Conservation (phyloP, 805 yeast genomes). For the Wickerhamia fluorescens region DNA sequence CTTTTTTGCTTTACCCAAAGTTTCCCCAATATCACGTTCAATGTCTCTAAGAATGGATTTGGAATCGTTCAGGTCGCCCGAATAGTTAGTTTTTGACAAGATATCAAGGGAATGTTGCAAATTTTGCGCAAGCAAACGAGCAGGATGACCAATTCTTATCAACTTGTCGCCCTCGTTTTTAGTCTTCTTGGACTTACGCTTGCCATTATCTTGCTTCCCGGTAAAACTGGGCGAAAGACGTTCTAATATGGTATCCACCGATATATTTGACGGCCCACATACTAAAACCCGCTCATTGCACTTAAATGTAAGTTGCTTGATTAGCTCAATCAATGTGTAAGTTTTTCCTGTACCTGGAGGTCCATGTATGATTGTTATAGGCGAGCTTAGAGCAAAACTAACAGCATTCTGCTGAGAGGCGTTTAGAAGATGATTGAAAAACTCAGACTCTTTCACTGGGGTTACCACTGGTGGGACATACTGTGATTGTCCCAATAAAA, state of each 20-base stretch:
- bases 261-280: constrained; percentile 90
- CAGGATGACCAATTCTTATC: constrained; percentile 92
- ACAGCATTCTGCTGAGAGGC: constrained; percentile 71
- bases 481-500: constrained; percentile 39
- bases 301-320: constrained; percentile 56
- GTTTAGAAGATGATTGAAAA: constrained; percentile 45
- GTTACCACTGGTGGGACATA: constrained; percentile 11
- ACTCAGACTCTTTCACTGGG: constrained; percentile 13
- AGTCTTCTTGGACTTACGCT: constrained; percentile 28
- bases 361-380: constrained; percentile 61
- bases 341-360: constrained; percentile 86
- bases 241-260: constrained; percentile 88
- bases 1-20: constrained; percentile 51
- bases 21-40: constrained; percentile 58
- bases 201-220: constrained; percentile 6
- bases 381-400: constrained; percentile 53
- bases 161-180: constrained; percentile 35
- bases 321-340: constrained; percentile 73
- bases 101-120: constrained; percentile 72
- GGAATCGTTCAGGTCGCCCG: constrained; percentile 29
- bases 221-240: constrained; percentile 41
- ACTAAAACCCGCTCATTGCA: constrained; percentile 55
- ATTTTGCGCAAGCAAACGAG: constrained; percentile 60
- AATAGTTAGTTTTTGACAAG: constrained; percentile 50
- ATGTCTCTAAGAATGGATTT: constrained; percentile 57